Evolutionary conservation across 305 asterid species (phyloP).

Genomic region (Coffea humblotiana): DNA sequence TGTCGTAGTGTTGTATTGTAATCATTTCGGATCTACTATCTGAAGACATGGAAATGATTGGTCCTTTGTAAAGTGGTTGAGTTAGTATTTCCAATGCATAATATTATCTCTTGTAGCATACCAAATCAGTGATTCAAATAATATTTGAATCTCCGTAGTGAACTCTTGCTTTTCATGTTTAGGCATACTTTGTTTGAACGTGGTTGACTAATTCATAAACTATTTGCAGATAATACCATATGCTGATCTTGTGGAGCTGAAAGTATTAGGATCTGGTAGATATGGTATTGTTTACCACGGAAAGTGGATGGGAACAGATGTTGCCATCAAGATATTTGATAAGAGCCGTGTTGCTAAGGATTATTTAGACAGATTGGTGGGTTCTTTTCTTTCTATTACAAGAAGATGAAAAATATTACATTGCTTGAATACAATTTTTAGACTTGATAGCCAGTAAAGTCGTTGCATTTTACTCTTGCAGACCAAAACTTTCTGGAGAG

Average conservation of each 20-base stretch:
- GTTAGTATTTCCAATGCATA: too few relatives aligned
- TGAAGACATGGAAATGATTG: too few relatives aligned
- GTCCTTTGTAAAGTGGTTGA: too few relatives aligned
- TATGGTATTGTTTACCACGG: constrained; percentile 93
- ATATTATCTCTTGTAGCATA: too few relatives aligned
- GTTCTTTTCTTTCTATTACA: constrained; percentile 20
- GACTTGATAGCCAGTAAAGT: background rate
- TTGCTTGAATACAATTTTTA: background rate
- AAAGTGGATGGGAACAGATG: constrained; percentile 96
- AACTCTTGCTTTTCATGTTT: background rate
- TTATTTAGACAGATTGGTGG: constrained; percentile 76
- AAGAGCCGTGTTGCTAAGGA: constrained; percentile 80
- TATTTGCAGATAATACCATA: constrained; percentile 66
- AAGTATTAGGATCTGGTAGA: constrained; percentile 89
- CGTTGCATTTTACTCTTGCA: constrained; percentile 18
- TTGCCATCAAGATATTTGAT: constrained; percentile 86
- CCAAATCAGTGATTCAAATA: too few relatives aligned
- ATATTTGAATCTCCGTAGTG: background rate
- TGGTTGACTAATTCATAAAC: constrained; percentile 13
- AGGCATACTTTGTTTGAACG: constrained; percentile 13
- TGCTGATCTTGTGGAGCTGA: constrained; percentile 79
- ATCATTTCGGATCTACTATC: too few relatives aligned
- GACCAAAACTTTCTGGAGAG: constrained; percentile 94
- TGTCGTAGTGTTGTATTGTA: too few relatives aligned
- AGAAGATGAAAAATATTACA: background rate